A percentile compares a stretch with the other conserved stretches of the same genome.
Evolutionary conservation across 176 grass and related monocot genomes (phyloP).

Genomic region (Avena eriantha): DNA sequence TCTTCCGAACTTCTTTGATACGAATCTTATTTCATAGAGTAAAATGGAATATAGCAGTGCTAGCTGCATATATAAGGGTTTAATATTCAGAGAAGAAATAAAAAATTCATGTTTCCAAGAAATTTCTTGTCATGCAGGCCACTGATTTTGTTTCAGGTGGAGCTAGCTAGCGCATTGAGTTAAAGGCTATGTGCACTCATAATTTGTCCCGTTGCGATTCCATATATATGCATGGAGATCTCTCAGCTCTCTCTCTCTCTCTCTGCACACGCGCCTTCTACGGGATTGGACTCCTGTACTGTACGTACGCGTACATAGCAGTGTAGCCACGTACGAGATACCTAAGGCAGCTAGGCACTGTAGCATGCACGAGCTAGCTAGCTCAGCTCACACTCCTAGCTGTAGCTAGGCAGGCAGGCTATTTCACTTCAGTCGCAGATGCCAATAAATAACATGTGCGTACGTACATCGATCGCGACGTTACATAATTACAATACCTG

Average conservation of each 20-base stretch:
- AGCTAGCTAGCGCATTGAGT: not conserved
- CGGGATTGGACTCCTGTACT: not conserved
- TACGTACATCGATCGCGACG: not conserved
- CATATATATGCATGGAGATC: not conserved
- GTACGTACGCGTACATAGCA: not conserved
- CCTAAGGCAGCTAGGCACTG: not conserved
- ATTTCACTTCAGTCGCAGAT: not conserved
- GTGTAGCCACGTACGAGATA: not conserved
- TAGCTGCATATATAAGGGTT: no score
- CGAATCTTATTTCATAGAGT: no score
- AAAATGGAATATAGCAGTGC: no score
- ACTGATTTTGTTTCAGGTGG: not conserved
- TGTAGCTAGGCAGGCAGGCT: not conserved
- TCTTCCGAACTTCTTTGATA: no score
- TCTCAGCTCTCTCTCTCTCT: not conserved
- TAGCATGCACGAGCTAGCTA: not conserved
- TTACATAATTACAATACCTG: not conserved
- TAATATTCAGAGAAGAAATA: no score
- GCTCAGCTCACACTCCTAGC: not conserved
- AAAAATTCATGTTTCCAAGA: no score
- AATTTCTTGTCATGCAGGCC: not conserved
- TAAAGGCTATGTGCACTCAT: not conserved
- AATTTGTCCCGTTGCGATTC: no score
- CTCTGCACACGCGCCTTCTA: constrained; percentile 4
- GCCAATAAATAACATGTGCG: constrained; percentile 7